These are phyloP conservation scores for Setaria viridis DNA, from an alignment of 202 grass and related monocot genomes.

Conservation along the genomic window DNA sequence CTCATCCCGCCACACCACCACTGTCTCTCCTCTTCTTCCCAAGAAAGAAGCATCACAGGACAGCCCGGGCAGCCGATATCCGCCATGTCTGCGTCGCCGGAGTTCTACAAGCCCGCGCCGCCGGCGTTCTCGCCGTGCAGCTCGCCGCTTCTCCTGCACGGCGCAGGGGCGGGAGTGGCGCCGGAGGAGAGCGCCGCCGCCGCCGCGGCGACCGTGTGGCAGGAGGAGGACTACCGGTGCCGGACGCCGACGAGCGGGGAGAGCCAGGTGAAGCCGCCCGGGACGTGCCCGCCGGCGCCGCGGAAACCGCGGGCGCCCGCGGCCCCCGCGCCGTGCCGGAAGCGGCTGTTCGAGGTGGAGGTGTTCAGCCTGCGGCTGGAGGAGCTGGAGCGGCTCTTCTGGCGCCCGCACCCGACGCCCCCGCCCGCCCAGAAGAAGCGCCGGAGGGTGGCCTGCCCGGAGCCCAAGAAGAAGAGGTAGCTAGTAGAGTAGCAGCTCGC, in stretches of 20 bases:
- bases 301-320: conserved; percentile 58
- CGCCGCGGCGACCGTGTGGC: neutral
- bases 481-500: neutral
- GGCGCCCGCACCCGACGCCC: conserved; percentile 21
- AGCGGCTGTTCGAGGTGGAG: conserved; percentile 80
- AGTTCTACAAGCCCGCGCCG: conserved; percentile 68
- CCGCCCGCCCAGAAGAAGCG: conserved; percentile 43
- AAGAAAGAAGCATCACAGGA: neutral
- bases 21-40: neutral
- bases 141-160: conserved; percentile 49
- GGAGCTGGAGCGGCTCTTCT: conserved; percentile 71
- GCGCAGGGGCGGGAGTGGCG: neutral
- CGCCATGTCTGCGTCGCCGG: conserved; percentile 74
- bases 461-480: conserved; percentile 39
- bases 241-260: conserved; percentile 69
- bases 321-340: conserved; percentile 66
- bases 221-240: conserved; percentile 52
- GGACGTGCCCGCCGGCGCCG: conserved; percentile 74
- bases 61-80: neutral
- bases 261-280: conserved; percentile 49
- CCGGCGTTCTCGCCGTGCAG: conserved; percentile 58
- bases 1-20: neutral
- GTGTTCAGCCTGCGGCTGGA: conserved; percentile 69
- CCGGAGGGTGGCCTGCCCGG: conserved; percentile 59
- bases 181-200: conserved; percentile 2